Conservation (phyloP, 495 filamentous ascomycete genomes). For the Aspergillus olivimuriae region DNA sequence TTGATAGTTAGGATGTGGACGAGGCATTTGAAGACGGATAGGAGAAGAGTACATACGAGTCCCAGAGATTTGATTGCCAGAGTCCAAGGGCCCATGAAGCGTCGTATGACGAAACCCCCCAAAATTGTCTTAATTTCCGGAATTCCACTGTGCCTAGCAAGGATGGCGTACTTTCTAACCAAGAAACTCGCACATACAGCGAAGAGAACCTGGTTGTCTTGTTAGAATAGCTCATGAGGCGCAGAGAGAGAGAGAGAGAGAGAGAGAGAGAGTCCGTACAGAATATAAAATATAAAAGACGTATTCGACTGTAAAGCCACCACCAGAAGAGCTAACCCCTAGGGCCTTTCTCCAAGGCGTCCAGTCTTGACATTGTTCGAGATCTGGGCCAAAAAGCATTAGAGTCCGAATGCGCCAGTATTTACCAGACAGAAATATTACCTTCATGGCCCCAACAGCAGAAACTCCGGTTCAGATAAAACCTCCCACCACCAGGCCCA, state of each 20-base stretch:
- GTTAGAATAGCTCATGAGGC: slow-evolving; percentile 16
- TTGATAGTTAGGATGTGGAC: slow-evolving; percentile 7
- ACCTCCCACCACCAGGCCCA: slow-evolving; percentile 67
- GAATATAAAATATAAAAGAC: slow-evolving; percentile 78
- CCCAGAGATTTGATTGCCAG: slow-evolving; percentile 87
- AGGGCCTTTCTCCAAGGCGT: slow-evolving; percentile 74
- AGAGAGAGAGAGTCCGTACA: slow-evolving; percentile 36
- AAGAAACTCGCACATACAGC: slow-evolving; percentile 72
- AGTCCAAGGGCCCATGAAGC: slow-evolving; percentile 92
- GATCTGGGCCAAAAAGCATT: slow-evolving; percentile 33
- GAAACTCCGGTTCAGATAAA: slow-evolving; percentile 85
- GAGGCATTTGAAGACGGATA: background rate
- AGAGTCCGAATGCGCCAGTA: no score
- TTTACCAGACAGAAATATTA: no score
- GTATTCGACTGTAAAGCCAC: slow-evolving; percentile 76
- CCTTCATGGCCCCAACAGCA: slow-evolving; percentile 89
- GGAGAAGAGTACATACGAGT: slow-evolving; percentile 50
- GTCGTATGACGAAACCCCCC: slow-evolving; percentile 87
- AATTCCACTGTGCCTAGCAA: slow-evolving; percentile 94
- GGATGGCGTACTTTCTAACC: slow-evolving; percentile 75
- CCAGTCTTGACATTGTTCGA: slow-evolving; percentile 77
- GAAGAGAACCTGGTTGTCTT: slow-evolving; percentile 58
- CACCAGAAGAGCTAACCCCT: slow-evolving; percentile 54
- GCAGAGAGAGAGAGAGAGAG: background rate
- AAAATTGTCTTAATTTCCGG: slow-evolving; percentile 97